phyloP scores from a whole-genome alignment of 306 rosid genomes.

The Vigna nakashimae region DNA sequence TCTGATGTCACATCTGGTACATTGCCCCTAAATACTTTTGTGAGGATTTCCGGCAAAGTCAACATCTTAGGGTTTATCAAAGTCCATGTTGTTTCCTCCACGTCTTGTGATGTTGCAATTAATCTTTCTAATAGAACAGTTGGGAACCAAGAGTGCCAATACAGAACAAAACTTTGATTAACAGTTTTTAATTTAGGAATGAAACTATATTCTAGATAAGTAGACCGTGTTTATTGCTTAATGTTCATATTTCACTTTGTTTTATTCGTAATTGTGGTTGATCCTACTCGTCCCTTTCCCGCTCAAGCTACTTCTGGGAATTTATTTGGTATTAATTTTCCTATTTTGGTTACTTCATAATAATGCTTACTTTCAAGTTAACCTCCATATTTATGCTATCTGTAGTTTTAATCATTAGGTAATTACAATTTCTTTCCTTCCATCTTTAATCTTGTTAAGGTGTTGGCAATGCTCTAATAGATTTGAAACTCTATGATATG shows the following conservation, averaged over 20 bases:
- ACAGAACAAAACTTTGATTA: constrained; percentile 64
- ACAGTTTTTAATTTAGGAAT: constrained; percentile 4
- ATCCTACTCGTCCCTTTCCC: neutral
- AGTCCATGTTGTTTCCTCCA: constrained; percentile 57
- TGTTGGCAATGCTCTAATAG: constrained; percentile 36
- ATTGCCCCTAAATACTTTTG: constrained; percentile 59
- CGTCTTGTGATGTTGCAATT: constrained; percentile 70
- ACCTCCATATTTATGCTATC: neutral
- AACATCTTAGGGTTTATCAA: constrained; percentile 62
- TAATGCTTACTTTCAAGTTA: neutral
- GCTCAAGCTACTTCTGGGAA: constrained; percentile 9
- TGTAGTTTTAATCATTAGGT: neutral
- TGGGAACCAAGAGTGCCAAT: constrained; percentile 59
- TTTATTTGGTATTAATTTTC: constrained; percentile 11
- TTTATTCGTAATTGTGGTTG: constrained; percentile 3
- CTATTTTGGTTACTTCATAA: constrained; percentile 23
- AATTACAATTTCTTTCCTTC: neutral
- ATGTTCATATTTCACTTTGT: constrained; percentile 27
- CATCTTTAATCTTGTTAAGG: neutral
- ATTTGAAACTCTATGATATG: constrained; percentile 74
- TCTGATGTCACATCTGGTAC: constrained; percentile 66
- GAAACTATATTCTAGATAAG: neutral
- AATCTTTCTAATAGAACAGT: constrained; percentile 44
- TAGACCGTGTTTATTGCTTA: constrained; percentile 3
- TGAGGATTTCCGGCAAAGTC: constrained; percentile 65